phyloP scores from a whole-genome alignment of 73 alveolate genomes.

The Paramecium octaurelia region DNA sequence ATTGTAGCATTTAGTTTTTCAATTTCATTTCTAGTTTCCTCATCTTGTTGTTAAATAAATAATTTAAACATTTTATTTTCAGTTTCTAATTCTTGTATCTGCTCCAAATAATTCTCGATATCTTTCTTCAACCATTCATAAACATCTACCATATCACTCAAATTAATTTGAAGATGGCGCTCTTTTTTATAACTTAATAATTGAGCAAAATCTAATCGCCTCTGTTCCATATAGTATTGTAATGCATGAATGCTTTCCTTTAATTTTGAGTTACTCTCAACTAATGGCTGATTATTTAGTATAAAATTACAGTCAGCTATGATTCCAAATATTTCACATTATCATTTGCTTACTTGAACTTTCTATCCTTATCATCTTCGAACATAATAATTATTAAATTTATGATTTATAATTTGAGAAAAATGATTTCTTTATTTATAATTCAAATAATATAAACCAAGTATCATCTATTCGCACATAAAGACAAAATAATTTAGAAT shows the following conservation, averaged over 20 bases:
- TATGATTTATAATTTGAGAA: neutral
- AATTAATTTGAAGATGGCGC: neutral
- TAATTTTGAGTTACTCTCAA: neutral
- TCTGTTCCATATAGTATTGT: neutral
- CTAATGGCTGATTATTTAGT: constrained; percentile 7
- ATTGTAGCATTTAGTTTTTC: neutral
- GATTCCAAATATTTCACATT: neutral
- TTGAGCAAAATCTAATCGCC: neutral
- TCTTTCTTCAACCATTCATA: constrained; percentile 20
- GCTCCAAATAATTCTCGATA: neutral
- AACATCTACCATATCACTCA: neutral
- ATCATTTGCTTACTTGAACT: neutral
- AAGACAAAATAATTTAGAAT: neutral
- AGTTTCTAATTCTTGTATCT: neutral
- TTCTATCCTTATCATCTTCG: neutral
- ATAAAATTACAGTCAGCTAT: neutral
- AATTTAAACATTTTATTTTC: neutral
- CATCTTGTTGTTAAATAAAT: neutral
- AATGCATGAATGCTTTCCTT: neutral
- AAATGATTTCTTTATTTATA: neutral
- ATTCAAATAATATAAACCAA: neutral
- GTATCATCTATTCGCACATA: neutral
- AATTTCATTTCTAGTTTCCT: neutral
- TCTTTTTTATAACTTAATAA: neutral
- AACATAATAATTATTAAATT: neutral